A percentile compares a stretch with the other conserved stretches of the same genome.
Conservation (phyloP, 768 basidiomycete genomes). For the Chalciporus sphaerocephalus region DNA sequence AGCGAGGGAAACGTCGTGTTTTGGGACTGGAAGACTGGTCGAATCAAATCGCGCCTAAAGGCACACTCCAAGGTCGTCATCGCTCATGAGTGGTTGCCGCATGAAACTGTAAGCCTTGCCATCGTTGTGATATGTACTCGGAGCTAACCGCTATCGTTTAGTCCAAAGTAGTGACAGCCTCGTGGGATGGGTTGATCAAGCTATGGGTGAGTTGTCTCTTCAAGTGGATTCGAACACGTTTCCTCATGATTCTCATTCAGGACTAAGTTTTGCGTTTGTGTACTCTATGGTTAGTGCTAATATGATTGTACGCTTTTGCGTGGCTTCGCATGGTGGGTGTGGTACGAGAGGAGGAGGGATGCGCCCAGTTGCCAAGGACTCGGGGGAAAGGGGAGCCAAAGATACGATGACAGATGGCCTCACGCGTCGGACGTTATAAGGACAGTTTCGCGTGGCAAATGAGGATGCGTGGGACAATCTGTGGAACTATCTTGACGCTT, state of each 20-base stretch:
- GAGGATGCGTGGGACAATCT: slow-evolving; percentile 5
- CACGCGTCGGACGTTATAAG: slow-evolving; percentile 5
- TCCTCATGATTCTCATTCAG: slow-evolving; percentile 18
- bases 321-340: not conserved
- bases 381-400: not conserved
- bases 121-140: not conserved
- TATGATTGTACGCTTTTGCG: not conserved
- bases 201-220: slow-evolving; percentile 74
- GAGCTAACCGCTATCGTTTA: slow-evolving; percentile 32
- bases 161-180: slow-evolving; percentile 96
- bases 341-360: not conserved
- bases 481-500: slow-evolving; percentile 2
- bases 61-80: slow-evolving; percentile 97
- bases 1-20: slow-evolving; percentile 93
- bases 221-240: not conserved
- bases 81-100: slow-evolving; percentile 95
- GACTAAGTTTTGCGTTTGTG: slow-evolving; percentile 23
- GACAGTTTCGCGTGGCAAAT: not conserved
- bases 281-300: slow-evolving; percentile 6
- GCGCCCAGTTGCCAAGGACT: too few relatives aligned
- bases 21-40: slow-evolving; percentile 99
- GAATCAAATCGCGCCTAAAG: slow-evolving; percentile 84
- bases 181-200: slow-evolving; percentile 98
- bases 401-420: not conserved
- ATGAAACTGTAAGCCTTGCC: slow-evolving; percentile 75